Conservation (phyloP, 768 basidiomycete species). For the Collybiopsis confluens region DNA sequence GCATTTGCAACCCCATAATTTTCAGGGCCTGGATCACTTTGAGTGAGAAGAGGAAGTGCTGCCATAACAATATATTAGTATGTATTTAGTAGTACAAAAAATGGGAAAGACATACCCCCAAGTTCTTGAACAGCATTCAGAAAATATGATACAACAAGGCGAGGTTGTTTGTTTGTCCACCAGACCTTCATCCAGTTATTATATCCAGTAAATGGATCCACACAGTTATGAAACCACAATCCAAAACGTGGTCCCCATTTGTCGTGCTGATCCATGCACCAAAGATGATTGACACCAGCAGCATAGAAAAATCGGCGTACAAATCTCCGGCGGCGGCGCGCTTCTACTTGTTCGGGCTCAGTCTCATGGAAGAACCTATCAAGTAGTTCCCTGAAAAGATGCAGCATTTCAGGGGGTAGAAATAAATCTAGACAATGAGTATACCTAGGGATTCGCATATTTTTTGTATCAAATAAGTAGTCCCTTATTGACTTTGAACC, state of each 20-base stretch:
- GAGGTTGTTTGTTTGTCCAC: constrained; percentile 27
- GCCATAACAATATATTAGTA: not conserved
- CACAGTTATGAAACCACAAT: constrained; percentile 23
- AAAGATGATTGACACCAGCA: constrained; percentile 29
- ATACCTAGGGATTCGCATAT: constrained; percentile 13
- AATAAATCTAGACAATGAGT: not conserved
- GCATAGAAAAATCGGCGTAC: constrained; percentile 21
- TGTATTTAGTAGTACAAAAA: not conserved
- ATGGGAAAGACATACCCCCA: constrained; percentile 14
- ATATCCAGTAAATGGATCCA: constrained; percentile 24
- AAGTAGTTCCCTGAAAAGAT: constrained; percentile 10
- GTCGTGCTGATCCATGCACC: constrained; percentile 31
- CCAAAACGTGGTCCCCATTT: constrained; percentile 29
- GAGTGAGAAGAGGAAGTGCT: constrained; percentile 23
- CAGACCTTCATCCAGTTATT: constrained; percentile 28
- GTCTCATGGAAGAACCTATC: constrained; percentile 4
- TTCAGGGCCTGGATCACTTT: constrained; percentile 26
- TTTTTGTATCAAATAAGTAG: constrained; percentile 11
- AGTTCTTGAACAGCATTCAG: constrained; percentile 16
- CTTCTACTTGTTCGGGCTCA: constrained; percentile 12
- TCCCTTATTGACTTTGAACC: constrained; percentile 14
- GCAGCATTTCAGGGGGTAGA: not conserved
- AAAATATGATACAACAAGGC: constrained; percentile 24
- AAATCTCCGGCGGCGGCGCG: constrained; percentile 11
- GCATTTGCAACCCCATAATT: constrained; percentile 27